phyloP scores from a whole-genome alignment of 805 yeast species.

The Candida xiaguanensis region DNA sequence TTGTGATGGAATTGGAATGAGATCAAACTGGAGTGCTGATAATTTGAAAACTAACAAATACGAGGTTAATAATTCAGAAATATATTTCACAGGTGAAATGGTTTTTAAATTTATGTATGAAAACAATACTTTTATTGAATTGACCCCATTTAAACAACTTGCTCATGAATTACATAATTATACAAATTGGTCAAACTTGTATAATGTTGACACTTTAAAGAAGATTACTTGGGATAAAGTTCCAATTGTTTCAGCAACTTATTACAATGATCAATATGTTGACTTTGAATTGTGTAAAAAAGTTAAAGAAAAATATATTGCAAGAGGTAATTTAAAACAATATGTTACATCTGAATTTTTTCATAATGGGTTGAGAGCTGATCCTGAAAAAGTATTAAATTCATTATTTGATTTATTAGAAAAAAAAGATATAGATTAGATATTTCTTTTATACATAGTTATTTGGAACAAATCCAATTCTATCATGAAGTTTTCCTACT shows the following conservation, averaged over 20 bases:
- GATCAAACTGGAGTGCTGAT: constrained; percentile 49
- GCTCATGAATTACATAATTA: constrained; percentile 35
- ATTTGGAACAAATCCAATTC: constrained; percentile 38
- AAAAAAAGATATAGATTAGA: constrained; percentile 34
- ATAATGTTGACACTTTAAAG: constrained; percentile 27
- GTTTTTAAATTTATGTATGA: constrained; percentile 49
- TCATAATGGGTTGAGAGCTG: constrained; percentile 48
- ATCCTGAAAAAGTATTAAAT: constrained; percentile 37
- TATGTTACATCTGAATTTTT: constrained; percentile 47
- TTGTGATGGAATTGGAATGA: constrained; percentile 35
- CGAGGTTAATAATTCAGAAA: constrained; percentile 19
- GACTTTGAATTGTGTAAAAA: constrained; percentile 41
- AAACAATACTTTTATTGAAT: constrained; percentile 37
- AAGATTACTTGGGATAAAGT: constrained; percentile 28
- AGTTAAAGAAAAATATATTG: constrained; percentile 27
- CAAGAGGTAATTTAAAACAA: constrained; percentile 35
- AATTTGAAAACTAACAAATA: constrained; percentile 20
- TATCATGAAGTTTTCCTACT: constrained; percentile 21
- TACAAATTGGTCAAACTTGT: constrained; percentile 34
- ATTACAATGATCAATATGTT: constrained; percentile 49
- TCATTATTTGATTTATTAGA: constrained; percentile 35
- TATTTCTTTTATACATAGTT: constrained; percentile 15
- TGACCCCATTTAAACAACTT: constrained; percentile 35
- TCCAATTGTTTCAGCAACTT: constrained; percentile 51
- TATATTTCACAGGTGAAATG: constrained; percentile 55